Evolutionary conservation across 2,329 filamentous ascomycete genomes (phyloP).

Genomic region (Aspergillus neotritici): DNA sequence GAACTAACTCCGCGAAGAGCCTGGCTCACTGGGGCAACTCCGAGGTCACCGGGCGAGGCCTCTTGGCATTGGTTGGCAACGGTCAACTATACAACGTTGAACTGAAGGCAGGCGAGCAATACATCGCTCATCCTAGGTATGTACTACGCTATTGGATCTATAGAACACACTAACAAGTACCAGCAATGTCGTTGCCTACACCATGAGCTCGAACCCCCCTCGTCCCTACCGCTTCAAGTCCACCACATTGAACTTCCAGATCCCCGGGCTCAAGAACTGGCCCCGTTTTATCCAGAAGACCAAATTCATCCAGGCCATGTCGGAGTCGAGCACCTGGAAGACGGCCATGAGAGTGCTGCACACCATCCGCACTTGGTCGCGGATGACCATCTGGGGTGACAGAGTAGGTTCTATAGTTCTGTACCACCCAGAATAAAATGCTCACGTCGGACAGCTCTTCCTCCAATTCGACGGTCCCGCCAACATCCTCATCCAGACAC

Average conservation of each 20-base stretch:
- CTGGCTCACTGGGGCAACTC: slow-evolving; percentile 89
- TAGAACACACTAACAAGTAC: slow-evolving; percentile 9
- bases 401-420: slow-evolving; percentile 46
- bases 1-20: slow-evolving; percentile 47
- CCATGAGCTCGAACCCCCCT: slow-evolving; percentile 66
- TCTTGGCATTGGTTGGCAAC: slow-evolving; percentile 76
- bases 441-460: slow-evolving; percentile 55
- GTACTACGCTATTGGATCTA: slow-evolving; percentile 3
- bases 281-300: slow-evolving; percentile 60
- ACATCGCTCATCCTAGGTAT: slow-evolving; percentile 75
- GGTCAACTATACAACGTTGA: slow-evolving; percentile 86
- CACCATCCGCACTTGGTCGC: slow-evolving; percentile 66
- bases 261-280: slow-evolving; percentile 61
- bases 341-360: slow-evolving; percentile 60
- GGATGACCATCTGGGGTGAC: slow-evolving; percentile 88
- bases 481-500: slow-evolving; percentile 80
- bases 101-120: slow-evolving; percentile 76
- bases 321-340: slow-evolving; percentile 67
- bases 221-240: slow-evolving; percentile 83
- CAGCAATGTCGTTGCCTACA: slow-evolving; percentile 86
- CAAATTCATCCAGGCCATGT: slow-evolving; percentile 68
- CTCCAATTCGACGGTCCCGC: slow-evolving; percentile 81
- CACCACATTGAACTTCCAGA: slow-evolving; percentile 66
- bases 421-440: slow-evolving; percentile 1
- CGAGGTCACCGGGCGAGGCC: slow-evolving; percentile 76